A percentile compares a stretch with the other conserved stretches of the same genome.
Conservation (phyloP, 306 rosid genomes). For the Castanopsis chinensis region DNA sequence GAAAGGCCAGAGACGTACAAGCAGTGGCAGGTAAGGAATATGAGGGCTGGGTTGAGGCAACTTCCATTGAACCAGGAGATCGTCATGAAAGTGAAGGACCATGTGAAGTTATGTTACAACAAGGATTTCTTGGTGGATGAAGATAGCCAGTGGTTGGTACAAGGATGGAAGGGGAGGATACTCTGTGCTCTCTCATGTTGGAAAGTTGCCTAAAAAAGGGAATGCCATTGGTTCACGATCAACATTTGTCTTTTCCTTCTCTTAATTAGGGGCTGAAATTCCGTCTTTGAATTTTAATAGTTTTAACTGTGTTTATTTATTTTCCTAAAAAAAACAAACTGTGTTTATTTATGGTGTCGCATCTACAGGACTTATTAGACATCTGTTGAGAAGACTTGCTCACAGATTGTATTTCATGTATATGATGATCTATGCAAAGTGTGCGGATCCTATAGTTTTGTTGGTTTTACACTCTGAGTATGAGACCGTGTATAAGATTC, state of each 20-base stretch:
- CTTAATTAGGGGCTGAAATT: not conserved
- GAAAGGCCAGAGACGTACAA: constrained; percentile 72
- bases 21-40: constrained; percentile 55
- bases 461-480: not conserved
- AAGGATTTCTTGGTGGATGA: constrained; percentile 47
- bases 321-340: no score
- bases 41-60: constrained; percentile 46
- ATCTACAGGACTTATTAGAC: not conserved
- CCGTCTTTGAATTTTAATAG: not conserved
- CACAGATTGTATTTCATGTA: no score
- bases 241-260: not conserved
- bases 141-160: constrained; percentile 56
- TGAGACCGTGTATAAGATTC: not conserved
- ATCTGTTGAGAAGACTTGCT: not conserved
- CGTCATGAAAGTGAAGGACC: constrained; percentile 17
- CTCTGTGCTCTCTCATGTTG: constrained; percentile 60
- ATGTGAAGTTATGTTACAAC: constrained; percentile 41
- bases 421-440: no score
- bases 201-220: constrained; percentile 46
- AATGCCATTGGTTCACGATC: not conserved
- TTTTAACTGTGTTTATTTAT: not conserved
- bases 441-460: not conserved
- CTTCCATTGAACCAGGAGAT: constrained; percentile 39
- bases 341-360: not conserved
- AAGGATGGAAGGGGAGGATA: constrained; percentile 71